Evolutionary conservation across 2,329 filamentous ascomycete genomes (phyloP).

Genomic region (Sporothrix variecibatus): DNA sequence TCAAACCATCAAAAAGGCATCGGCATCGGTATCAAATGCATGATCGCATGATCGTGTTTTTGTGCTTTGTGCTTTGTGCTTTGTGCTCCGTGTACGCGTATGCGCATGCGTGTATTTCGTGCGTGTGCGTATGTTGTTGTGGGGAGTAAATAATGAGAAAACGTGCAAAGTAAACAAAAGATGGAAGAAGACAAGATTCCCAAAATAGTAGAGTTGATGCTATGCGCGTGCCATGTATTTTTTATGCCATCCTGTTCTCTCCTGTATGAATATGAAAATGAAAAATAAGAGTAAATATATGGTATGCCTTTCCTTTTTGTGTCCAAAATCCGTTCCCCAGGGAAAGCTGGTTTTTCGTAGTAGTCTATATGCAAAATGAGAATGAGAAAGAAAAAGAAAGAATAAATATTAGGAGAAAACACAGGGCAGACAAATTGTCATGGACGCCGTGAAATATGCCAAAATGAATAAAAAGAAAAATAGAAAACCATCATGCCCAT

Average conservation of each 20-base stretch:
- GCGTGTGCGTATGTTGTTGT: neutral
- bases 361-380: constrained; percentile 2
- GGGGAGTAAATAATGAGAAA: no score
- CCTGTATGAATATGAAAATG: neutral
- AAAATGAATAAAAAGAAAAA: neutral
- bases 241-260: neutral
- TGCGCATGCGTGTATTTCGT: neutral
- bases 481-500: neutral
- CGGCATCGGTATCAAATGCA: neutral
- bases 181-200: neutral
- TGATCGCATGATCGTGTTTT: neutral
- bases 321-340: neutral
- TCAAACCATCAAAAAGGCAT: neutral
- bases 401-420: neutral
- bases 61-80: no score
- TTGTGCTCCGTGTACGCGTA: neutral
- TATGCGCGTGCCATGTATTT: constrained; percentile 3
- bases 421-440: neutral
- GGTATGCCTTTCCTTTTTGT: neutral
- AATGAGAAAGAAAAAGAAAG: neutral
- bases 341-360: constrained; percentile 9
- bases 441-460: constrained; percentile 8
- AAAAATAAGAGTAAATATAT: neutral
- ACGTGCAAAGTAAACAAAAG: neutral
- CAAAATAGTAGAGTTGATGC: neutral